Evolutionary conservation across 129 eudicot genomes (phyloP).

Genomic region (Gnaphalium uliginosum): DNA sequence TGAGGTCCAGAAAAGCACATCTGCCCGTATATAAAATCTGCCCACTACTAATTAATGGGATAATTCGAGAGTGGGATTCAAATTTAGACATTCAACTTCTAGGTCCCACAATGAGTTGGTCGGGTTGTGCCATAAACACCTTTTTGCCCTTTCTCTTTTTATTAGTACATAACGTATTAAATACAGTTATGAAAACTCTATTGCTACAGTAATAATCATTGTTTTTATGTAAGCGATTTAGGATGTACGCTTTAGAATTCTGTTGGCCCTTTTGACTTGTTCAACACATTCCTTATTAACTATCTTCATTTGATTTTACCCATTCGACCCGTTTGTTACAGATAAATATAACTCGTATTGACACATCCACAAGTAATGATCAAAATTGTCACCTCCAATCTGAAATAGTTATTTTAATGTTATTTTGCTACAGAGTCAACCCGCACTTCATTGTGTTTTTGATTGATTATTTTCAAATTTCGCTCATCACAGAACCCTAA

Average conservation of each 20-base stretch:
- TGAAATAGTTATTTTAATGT: background rate
- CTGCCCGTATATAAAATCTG: too few relatives aligned
- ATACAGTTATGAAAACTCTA: too few relatives aligned
- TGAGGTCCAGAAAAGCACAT: background rate
- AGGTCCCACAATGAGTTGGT: background rate
- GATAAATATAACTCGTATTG: too few relatives aligned
- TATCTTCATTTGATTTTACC: background rate
- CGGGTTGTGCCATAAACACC: background rate
- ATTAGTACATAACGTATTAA: too few relatives aligned
- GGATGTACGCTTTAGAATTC: too few relatives aligned
- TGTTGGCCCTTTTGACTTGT: too few relatives aligned
- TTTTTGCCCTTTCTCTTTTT: too few relatives aligned
- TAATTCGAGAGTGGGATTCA: background rate
- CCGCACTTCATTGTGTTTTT: background rate
- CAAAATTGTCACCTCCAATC: background rate
- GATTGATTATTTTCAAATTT: background rate
- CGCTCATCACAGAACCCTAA: slow-evolving; percentile 65
- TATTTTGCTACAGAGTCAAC: background rate
- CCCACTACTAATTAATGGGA: too few relatives aligned
- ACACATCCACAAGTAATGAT: background rate
- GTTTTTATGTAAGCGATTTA: too few relatives aligned
- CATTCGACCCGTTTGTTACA: background rate
- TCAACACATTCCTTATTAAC: too few relatives aligned
- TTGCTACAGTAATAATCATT: too few relatives aligned
- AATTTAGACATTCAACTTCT: background rate